These are phyloP conservation scores for Dichotomocladium elegans DNA, from an alignment of 371 early-diverging fungal genomes.

Conservation along the genomic window DNA sequence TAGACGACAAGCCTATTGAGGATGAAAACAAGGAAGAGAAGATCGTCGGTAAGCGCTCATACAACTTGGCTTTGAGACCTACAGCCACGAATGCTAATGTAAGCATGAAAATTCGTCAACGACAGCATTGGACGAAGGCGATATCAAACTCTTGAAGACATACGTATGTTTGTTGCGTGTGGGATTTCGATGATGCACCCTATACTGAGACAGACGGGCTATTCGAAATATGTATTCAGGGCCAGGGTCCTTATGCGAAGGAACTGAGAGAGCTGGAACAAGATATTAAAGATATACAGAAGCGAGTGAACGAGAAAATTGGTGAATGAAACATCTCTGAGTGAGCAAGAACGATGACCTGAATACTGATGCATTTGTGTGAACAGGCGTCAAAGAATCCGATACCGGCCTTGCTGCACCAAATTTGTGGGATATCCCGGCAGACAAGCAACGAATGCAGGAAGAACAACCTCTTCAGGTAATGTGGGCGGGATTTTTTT, in stretches of 20 bases:
- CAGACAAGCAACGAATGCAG: conserved; percentile 95
- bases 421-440: conserved; percentile 98
- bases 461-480: conserved; percentile 98
- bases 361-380: background rate
- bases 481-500: background rate
- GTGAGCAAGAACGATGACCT: background rate
- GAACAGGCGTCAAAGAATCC: conserved; percentile 95
- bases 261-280: conserved; percentile 89
- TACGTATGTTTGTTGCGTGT: conserved; percentile 56
- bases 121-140: conserved; percentile 90
- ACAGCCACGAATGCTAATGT: background rate
- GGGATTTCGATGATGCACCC: too few species aligned
- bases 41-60: conserved; percentile 83
- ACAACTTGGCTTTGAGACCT: too few species aligned
- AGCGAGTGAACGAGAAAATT: conserved; percentile 96
- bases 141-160: conserved; percentile 92
- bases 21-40: conserved; percentile 78
- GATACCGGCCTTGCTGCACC: conserved; percentile 99
- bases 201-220: background rate
- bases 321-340: conserved; percentile 49
- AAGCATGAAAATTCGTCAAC: background rate
- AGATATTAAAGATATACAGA: conserved; percentile 93
- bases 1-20: conserved; percentile 80
- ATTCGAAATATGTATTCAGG: conserved; percentile 50
- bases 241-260: conserved; percentile 95